Percentiles rank a stretch among this genome's conserved stretches.
These are phyloP conservation scores for Boletellus sp. DNA, from an alignment of 768 basidiomycete species.

Conservation along the genomic window DNA sequence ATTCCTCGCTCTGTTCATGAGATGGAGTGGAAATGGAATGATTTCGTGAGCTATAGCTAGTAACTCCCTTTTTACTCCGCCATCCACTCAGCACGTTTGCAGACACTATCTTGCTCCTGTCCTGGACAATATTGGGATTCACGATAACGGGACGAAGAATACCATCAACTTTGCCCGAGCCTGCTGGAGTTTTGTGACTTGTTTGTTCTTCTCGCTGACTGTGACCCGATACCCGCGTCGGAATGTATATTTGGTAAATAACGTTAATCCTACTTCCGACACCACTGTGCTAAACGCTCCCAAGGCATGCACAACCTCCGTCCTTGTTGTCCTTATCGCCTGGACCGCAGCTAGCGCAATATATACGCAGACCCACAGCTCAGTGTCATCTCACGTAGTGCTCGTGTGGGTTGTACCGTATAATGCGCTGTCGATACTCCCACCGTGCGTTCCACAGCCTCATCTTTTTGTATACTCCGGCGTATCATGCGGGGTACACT, in stretches of 20 bases:
- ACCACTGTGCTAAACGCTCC: not conserved
- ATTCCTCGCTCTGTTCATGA: constrained; percentile 7
- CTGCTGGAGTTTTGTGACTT: constrained; percentile 8
- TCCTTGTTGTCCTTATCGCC: constrained; percentile 10
- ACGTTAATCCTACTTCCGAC: no score
- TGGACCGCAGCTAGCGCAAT: constrained; percentile 18
- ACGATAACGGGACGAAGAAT: constrained; percentile 15
- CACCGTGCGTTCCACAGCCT: not conserved
- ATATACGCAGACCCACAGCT: constrained; percentile 7
- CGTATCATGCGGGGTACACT: constrained; percentile 5
- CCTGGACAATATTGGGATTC: constrained; percentile 16
- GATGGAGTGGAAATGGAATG: constrained; percentile 12
- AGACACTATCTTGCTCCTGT: constrained; percentile 12
- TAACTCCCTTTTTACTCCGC: no score
- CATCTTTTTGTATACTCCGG: constrained; percentile 5
- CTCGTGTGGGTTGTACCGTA: constrained; percentile 4
- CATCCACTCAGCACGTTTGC: not conserved
- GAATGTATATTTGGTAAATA: constrained; percentile 7
- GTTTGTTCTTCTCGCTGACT: not conserved
- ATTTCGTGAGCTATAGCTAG: no score
- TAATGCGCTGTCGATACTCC: not conserved
- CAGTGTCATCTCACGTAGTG: constrained; percentile 5
- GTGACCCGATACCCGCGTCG: constrained; percentile 7
- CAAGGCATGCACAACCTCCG: constrained; percentile 9
- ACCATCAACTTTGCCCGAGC: constrained; percentile 4